Percentiles rank a stretch among this genome's conserved stretches.
phyloP scores from a whole-genome alignment of 306 rosid genomes.

The Pterocarpus macrocarpus region DNA sequence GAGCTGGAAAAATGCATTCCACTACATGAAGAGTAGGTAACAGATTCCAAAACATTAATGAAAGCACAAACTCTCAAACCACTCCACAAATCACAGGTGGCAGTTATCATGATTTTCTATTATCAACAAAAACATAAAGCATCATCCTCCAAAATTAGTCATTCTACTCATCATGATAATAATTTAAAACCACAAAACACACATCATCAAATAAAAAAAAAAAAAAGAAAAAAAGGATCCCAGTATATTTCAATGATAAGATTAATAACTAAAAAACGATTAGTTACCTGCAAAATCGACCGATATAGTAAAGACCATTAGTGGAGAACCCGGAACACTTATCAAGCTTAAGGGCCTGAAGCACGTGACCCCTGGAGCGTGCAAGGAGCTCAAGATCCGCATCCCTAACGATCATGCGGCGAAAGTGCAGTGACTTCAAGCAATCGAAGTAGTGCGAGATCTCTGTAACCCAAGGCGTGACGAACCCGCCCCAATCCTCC shows the following conservation, averaged over 20 bases:
- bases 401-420: constrained; percentile 93
- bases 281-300: constrained; percentile 79
- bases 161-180: background rate
- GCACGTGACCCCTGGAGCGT: constrained; percentile 68
- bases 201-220: background rate
- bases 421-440: constrained; percentile 79
- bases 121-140: background rate
- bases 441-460: constrained; percentile 69
- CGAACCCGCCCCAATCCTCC: constrained; percentile 97
- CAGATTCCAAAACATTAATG: constrained; percentile 27
- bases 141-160: background rate
- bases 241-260: background rate
- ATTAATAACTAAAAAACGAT: background rate
- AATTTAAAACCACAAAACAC: background rate
- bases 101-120: background rate
- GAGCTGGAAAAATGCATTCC: background rate
- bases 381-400: constrained; percentile 82
- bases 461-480: constrained; percentile 85
- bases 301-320: constrained; percentile 73
- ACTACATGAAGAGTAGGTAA: background rate
- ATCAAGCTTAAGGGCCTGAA: constrained; percentile 78
- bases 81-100: background rate
- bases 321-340: constrained; percentile 97
- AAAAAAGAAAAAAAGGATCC: background rate
- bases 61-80: constrained; percentile 36